These are phyloP conservation scores for Corylus heterophylla DNA, from an alignment of 306 rosid species.

Conservation along the genomic window DNA sequence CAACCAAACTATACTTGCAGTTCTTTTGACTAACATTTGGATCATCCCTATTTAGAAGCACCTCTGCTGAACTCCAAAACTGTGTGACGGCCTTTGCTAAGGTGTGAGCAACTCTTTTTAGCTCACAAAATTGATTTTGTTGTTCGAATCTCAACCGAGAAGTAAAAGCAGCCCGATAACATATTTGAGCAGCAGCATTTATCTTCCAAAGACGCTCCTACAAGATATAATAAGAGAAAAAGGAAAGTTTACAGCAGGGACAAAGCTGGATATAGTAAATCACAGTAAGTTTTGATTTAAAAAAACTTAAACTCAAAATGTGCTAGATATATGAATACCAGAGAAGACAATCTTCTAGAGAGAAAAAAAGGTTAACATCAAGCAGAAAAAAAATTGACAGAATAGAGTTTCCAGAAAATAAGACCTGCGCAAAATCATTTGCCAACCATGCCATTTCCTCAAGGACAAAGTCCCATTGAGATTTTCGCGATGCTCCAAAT, in stretches of 20 bases:
- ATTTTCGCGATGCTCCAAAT: conserved; percentile 55
- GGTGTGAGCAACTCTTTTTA: conserved; percentile 67
- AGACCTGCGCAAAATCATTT: conserved; percentile 96
- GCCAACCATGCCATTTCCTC: conserved; percentile 99
- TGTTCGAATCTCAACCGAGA: conserved; percentile 69
- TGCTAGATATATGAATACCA: background rate
- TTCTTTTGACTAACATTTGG: conserved; percentile 25
- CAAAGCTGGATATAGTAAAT: background rate
- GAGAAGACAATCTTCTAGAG: conserved; percentile 3
- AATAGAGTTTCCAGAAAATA: conserved; percentile 31
- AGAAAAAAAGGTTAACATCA: background rate
- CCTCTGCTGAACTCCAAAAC: conserved; percentile 93
- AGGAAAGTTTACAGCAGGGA: conserved; percentile 13
- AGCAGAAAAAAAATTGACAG: background rate
- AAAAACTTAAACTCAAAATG: conserved; percentile 14
- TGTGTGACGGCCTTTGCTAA: conserved; percentile 89
- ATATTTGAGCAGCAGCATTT: conserved; percentile 79
- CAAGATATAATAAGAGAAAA: conserved; percentile 13
- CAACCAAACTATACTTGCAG: conserved; percentile 30
- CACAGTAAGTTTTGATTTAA: background rate
- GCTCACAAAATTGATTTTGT: conserved; percentile 46
- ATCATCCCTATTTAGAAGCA: conserved; percentile 39
- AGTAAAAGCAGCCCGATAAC: conserved; percentile 63
- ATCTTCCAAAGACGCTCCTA: conserved; percentile 99
- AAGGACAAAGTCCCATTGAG: conserved; percentile 94